These are phyloP conservation scores for Phytophthora sansomeana DNA, from an alignment of 352 stramenopile genomes.

Conservation along the genomic window DNA sequence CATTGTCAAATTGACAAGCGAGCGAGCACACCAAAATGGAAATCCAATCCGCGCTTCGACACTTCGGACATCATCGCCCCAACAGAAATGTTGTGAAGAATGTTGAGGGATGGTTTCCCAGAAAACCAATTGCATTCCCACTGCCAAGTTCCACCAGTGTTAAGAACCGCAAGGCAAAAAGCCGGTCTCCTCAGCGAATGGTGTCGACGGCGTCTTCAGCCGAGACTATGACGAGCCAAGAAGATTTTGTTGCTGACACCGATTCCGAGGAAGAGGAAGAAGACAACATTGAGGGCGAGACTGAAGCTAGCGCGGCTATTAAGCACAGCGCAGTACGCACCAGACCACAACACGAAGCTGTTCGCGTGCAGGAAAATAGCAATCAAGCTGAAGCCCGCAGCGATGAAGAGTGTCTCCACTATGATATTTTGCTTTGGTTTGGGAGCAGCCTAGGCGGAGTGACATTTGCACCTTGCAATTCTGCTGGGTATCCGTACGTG, in stretches of 20 bases:
- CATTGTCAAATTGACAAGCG: conserved; percentile 16
- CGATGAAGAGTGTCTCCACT: conserved; percentile 29
- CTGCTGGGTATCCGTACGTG: conserved; percentile 53
- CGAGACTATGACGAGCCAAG: conserved; percentile 23
- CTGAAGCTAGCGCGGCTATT: conserved; percentile 1
- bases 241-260: conserved; percentile 16
- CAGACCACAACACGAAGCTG: neutral
- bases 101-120: neutral
- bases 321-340: neutral
- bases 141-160: neutral
- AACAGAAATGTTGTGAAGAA: conserved; percentile 12
- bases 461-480: conserved; percentile 44
- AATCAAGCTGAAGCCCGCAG: conserved; percentile 1
- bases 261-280: conserved; percentile 5
- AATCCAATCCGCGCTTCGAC: neutral
- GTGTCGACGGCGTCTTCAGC: conserved; percentile 33
- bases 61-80: neutral
- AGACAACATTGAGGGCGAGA: conserved; percentile 3
- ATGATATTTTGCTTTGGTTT: conserved; percentile 65
- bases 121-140: neutral
- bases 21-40: conserved; percentile 13
- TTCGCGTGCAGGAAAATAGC: neutral
- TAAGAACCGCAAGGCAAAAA: neutral
- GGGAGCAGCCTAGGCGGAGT: conserved; percentile 50
- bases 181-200: conserved; percentile 23